phyloP scores from a whole-genome alignment of 2,329 filamentous ascomycete genomes.

The Pseudonectria foliicola region DNA sequence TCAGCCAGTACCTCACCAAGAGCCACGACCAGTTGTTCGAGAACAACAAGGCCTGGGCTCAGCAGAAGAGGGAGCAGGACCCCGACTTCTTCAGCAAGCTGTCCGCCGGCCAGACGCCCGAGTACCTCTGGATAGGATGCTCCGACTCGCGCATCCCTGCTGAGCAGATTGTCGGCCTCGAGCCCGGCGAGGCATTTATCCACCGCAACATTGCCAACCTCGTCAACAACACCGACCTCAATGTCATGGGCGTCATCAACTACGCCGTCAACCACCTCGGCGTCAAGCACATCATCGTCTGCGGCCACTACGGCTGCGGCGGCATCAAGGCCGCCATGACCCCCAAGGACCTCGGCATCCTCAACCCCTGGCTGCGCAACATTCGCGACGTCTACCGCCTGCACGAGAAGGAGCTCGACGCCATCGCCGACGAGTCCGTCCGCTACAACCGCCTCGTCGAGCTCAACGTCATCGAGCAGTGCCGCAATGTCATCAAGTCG shows the following conservation, averaged over 20 bases:
- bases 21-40: conserved; percentile 62
- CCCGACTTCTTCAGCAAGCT: conserved; percentile 60
- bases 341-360: conserved; percentile 59
- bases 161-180: conserved; percentile 73
- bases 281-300: conserved; percentile 75
- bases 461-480: conserved; percentile 73
- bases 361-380: conserved; percentile 69
- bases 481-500: conserved; percentile 73
- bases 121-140: conserved; percentile 86
- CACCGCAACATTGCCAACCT: conserved; percentile 95
- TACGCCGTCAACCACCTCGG: conserved; percentile 77
- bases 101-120: conserved; percentile 56
- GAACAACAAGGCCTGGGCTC: conserved; percentile 61
- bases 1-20: conserved; percentile 51
- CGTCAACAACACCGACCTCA: conserved; percentile 72
- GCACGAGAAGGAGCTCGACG: conserved; percentile 62
- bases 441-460: conserved; percentile 69
- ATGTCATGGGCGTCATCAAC: conserved; percentile 73
- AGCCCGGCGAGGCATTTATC: conserved; percentile 87
- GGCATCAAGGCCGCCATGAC: conserved; percentile 71
- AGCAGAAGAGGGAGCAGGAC: conserved; percentile 48
- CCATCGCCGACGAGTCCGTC: conserved; percentile 49
- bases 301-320: conserved; percentile 72
- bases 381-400: conserved; percentile 68
- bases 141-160: conserved; percentile 88